Base-by-base conservation (phyloP, 768 basidiomycete species). In the Terana coerulea region DNA sequence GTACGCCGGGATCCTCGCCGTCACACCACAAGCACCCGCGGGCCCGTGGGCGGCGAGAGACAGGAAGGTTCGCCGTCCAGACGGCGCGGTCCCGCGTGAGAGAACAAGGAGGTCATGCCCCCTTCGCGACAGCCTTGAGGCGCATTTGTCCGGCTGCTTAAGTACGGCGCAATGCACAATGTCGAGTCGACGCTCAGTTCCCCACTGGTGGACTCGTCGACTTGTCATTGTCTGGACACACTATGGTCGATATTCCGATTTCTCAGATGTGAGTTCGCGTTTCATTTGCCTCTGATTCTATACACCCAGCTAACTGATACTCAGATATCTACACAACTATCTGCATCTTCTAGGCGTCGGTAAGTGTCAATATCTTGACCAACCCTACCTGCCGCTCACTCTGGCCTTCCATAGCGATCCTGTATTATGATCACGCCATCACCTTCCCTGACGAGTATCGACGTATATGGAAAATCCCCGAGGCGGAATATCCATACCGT, bases 381-480 rank as follows among this genome's bases (percentile, higher is more conserved):
- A n/a, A 5, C 17, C 3, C 22, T 17, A 10, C 22, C 9, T 2
- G 19, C 26, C 39, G 17, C 49, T 3, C 10, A 10, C 14, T 2
- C 21, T 49, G 47, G 30, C 6, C 39, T 29, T 40, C 25, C 34
- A 50, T 35, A 47, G 53, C 25, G 24, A 42, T 56, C 4, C 44
- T 56, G 14, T 56, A 46, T 22, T 56, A 56, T 40, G 54, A 56
- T 50, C 34, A 51, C 28, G 10, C 42, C 15, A 25, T 51, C 22
- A 56, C 54, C 3, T 56, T 56, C 31, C n/a, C 21, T 30, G 57
- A 57, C 19, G 63, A 64, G 51, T 51, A 62, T 31, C 29, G 36
- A 26, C 53, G 57, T 48, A 50, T 58, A 21, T 64, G 63, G 63
- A 35, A 25, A 51, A 52, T 15, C 55, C 53, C 19, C 54, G 51